Base-by-base conservation (phyloP, 805 yeast species). In the Ascoidea tarda region DNA sequence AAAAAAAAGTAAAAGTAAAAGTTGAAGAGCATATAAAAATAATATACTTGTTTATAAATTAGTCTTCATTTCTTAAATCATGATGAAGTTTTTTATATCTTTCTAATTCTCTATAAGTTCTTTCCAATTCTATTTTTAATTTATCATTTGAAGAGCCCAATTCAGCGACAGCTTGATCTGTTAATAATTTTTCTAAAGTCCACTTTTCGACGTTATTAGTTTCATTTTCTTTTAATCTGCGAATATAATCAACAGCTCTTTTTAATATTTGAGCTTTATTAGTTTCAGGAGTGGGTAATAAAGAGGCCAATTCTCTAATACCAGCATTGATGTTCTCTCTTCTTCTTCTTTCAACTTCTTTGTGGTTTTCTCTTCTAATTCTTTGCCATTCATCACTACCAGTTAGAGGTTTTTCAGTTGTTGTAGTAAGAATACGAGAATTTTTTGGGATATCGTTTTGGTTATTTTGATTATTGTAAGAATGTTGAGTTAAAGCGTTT, bases 301-400 rank as follows among this genome's bases (percentile, higher is more conserved):
- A 66, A 28, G 78, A 78, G 38, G 90, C 84, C 60, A 90, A 73
- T 59, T 82, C 86, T 60, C 80, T 81, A 63, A 90, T 88, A 14
- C 96, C 96, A 47, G 74, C 71, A 67, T 88, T 90, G 64, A 90
- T 90, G 49, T 82, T 78, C 64, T 89, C 96, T 63, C 97, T 79
- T 67, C 97, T 79, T 60, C 96, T 80, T 63, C 96, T 77, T 69
- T 90, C 97, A 28, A 90, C 97, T 68, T 90, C 96, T 68, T 89
- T 90, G 71, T 93, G 99, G 67, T 88, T 90, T 61, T 87, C 87
- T 62, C 84, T 82, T 61, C 97, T 81, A 64, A 81, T 79, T 55
- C 75, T 76, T 63, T 84, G 88, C 93, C 93, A 86, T 64, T 85
- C 95, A 49, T 82, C 88, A 33, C 84, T 68, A n/a, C 93, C 93